Percentiles rank a stretch among this genome's conserved stretches.
phyloP scores from a whole-genome alignment of 2,329 filamentous ascomycete species.

The Microcera coccophila region DNA sequence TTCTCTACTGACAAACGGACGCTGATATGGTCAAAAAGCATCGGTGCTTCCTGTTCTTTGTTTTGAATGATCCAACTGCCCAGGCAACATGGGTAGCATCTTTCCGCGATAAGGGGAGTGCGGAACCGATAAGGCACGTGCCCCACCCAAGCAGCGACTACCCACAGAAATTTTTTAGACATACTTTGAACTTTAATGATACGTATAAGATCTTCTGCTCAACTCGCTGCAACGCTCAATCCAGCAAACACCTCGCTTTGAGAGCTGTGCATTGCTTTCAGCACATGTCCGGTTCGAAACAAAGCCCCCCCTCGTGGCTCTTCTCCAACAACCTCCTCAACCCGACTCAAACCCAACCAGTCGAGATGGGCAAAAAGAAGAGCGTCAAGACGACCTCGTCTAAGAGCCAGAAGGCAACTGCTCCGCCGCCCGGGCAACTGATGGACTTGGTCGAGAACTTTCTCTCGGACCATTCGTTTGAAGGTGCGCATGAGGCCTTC shows the following conservation, averaged over 20 bases:
- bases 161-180: slow-evolving; percentile 26
- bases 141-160: slow-evolving; percentile 15
- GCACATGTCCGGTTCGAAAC: slow-evolving; percentile 33
- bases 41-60: no score
- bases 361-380: slow-evolving; percentile 36
- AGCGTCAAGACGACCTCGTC: slow-evolving; percentile 17
- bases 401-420: slow-evolving; percentile 15
- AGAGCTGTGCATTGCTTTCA: slow-evolving; percentile 3
- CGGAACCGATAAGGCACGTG: slow-evolving; percentile 16
- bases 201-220: slow-evolving; percentile 2
- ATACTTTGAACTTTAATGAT: slow-evolving; percentile 6
- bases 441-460: slow-evolving; percentile 65
- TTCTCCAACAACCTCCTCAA: slow-evolving; percentile 39
- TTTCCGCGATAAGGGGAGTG: no score
- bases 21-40: no score
- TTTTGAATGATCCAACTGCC: no score
- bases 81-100: no score
- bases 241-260: slow-evolving; percentile 6
- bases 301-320: slow-evolving; percentile 39
- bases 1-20: no score
- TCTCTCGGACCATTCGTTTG: slow-evolving; percentile 62
- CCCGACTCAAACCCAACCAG: slow-evolving; percentile 13
- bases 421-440: slow-evolving; percentile 54
- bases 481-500: slow-evolving; percentile 58
- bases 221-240: slow-evolving; percentile 7